These are phyloP conservation scores for Saccharomyces hybrid DNA, from an alignment of 1,139 yeast genomes.

Conservation along the genomic window DNA sequence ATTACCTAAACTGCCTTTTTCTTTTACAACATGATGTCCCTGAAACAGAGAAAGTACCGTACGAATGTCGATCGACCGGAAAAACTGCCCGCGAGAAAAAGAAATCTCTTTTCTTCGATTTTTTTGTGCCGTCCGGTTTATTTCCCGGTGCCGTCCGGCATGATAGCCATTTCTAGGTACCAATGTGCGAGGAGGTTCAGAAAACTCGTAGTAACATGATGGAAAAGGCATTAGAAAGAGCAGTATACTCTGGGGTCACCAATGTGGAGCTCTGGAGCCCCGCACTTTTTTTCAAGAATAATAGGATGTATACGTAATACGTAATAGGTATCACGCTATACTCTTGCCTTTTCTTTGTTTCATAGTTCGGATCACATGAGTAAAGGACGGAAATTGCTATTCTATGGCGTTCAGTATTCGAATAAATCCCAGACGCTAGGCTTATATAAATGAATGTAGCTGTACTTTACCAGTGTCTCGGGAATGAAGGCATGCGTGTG, in stretches of 20 bases:
- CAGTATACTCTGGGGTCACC: neutral
- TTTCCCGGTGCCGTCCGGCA: neutral
- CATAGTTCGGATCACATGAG: neutral
- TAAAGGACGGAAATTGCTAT: neutral
- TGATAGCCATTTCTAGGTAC: neutral
- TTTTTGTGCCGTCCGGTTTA: neutral
- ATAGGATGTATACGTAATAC: neutral
- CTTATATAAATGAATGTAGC: constrained; percentile 8
- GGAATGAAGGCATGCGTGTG: constrained; percentile 22
- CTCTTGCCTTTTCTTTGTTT: neutral
- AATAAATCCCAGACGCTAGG: constrained; percentile 1
- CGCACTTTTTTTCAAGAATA: neutral
- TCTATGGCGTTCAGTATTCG: neutral
- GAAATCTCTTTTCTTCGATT: neutral
- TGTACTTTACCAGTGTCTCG: constrained; percentile 18
- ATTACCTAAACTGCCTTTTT: neutral
- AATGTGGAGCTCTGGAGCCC: neutral
- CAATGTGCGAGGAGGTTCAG: neutral
- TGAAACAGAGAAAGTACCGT: neutral
- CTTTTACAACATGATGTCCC: neutral
- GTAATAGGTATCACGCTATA: neutral
- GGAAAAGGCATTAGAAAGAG: neutral
- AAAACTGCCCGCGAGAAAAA: neutral
- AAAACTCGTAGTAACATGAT: neutral
- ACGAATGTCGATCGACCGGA: neutral